Base-by-base conservation (phyloP, 106 monocot species). In the Dendrobium huoshanense region DNA sequence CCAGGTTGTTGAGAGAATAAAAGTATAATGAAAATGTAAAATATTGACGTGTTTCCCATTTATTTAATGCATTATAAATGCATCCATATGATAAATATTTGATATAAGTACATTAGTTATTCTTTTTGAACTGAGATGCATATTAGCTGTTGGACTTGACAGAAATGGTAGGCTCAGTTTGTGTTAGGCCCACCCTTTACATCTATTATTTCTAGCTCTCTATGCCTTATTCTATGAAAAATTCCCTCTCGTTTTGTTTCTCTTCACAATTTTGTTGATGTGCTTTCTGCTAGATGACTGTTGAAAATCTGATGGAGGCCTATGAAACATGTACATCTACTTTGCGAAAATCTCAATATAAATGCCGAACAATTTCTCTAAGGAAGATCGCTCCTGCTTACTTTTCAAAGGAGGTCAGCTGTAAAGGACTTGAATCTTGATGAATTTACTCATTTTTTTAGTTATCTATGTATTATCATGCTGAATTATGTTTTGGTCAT, bases 391-490 rank as follows among this genome's bases (percentile, higher is more conserved):
- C 89, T 75, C 92, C 90, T 77, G 91, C 81, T 55, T 95, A 90
- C 41, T 98, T 95, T 83, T 92, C 98, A 42, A 95, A 91, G 59
- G 81, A 98, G 92, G 98, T 98, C 24, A 80, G 79, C 10, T 67
- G 7, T 61, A 17, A 10, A 81, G 61, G 24, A 45, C 4, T 76
- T 44, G 45, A 33, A n/a, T 81, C 29, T 73, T 54, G 2, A 1
- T 27, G n/a, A 33, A 40, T 41, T 74, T 0, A 5, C 41, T 43
- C 42, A 16, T 42, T 19, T 43, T 74, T 5, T 61, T 61, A 22
- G 20, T 61, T 61, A n/a, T 61, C 20, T 61, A n/a, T 2, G n/a
- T 61, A 61, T 37, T 37, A 20, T 74, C 18, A 74, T 42, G 15
- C 31, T 1, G 1, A 8, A 9, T 72, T 29, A 33, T 72, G 37